These are phyloP conservation scores for Polytrichum formosum DNA, from an alignment of 225 moss, liverwort and hornwort species.

Conservation along the genomic window DNA sequence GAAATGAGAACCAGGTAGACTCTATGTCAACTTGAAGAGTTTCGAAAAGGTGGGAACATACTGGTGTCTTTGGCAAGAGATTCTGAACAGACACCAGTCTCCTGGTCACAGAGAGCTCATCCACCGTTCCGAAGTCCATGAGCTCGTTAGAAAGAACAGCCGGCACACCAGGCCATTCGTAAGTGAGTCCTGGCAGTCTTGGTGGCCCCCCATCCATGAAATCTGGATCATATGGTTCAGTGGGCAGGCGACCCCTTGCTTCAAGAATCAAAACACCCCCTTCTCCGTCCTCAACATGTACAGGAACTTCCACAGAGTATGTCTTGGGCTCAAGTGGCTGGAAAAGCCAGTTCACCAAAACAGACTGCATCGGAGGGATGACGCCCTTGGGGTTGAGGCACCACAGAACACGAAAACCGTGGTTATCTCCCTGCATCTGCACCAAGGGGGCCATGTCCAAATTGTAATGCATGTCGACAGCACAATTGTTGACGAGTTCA, in stretches of 20 bases:
- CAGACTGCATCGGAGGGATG: slow-evolving; percentile 73
- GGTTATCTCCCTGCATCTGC: slow-evolving; percentile 60
- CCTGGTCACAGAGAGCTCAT: slow-evolving; percentile 64
- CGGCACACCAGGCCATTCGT: slow-evolving; percentile 79
- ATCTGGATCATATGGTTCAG: slow-evolving; percentile 31
- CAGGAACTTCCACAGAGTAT: slow-evolving; percentile 47
- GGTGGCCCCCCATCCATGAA: slow-evolving; percentile 46
- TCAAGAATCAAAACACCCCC: slow-evolving; percentile 47
- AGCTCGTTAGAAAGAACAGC: slow-evolving; percentile 59
- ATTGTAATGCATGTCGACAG: slow-evolving; percentile 54
- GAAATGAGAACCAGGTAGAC: too few species aligned
- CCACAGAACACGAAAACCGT: slow-evolving; percentile 76
- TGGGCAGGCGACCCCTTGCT: slow-evolving; percentile 56
- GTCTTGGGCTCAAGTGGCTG: slow-evolving; percentile 75
- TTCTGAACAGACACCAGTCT: slow-evolving; percentile 72
- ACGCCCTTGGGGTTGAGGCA: slow-evolving; percentile 79
- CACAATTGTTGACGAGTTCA: slow-evolving; percentile 76
- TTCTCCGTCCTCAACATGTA: slow-evolving; percentile 51
- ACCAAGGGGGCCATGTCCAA: slow-evolving; percentile 58
- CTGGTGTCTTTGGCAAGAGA: slow-evolving; percentile 34
- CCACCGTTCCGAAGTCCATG: slow-evolving; percentile 58
- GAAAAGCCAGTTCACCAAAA: slow-evolving; percentile 85
- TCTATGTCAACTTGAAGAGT: neutral
- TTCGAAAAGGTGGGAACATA: slow-evolving; percentile 10
- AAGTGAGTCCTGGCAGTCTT: slow-evolving; percentile 40